Conservation (phyloP, 352 stramenopile genomes). For the Hyaloperonospora arabidopsidis region DNA sequence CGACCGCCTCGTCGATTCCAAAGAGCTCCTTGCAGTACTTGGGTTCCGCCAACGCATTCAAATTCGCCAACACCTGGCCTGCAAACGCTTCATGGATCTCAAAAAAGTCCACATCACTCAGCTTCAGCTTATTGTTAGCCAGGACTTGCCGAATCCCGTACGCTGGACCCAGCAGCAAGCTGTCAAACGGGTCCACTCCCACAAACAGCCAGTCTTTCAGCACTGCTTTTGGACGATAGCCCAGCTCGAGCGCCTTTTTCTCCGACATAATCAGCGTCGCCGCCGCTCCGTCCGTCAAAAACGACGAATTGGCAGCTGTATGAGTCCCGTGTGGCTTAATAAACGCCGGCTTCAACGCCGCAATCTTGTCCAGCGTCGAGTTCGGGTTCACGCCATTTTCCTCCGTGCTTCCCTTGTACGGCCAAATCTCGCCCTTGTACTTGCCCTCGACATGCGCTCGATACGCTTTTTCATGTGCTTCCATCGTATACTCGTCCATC, state of each 20-base stretch:
- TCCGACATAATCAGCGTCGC: constrained; percentile 96
- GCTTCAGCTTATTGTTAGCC: constrained; percentile 75
- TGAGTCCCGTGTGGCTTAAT: constrained; percentile 97
- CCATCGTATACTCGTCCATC: constrained; percentile 95
- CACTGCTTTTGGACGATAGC: constrained; percentile 92
- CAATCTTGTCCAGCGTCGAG: constrained; percentile 92
- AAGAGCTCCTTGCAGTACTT: constrained; percentile 95
- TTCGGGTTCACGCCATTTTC: constrained; percentile 97
- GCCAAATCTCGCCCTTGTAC: constrained; percentile 88
- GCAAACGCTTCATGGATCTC: constrained; percentile 99
- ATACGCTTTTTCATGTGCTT: constrained; percentile 89
- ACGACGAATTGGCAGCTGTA: constrained; percentile 96
- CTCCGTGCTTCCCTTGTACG: constrained; percentile 92
- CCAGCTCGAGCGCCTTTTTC: constrained; percentile 91
- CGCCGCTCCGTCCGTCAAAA: constrained; percentile 95
- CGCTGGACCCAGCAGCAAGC: constrained; percentile 91
- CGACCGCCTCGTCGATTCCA: constrained; percentile 83
- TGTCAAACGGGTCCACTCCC: constrained; percentile 93
- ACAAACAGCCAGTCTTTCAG: constrained; percentile 95
- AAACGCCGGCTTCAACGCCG: constrained; percentile 96
- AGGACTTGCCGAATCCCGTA: constrained; percentile 89
- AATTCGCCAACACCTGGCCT: constrained; percentile 95
- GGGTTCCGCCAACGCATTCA: constrained; percentile 91
- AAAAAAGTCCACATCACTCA: constrained; percentile 96
- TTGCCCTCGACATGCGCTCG: constrained; percentile 92